Conservation (phyloP, 2,329 filamentous ascomycete genomes). For the Penicillium sp. region DNA sequence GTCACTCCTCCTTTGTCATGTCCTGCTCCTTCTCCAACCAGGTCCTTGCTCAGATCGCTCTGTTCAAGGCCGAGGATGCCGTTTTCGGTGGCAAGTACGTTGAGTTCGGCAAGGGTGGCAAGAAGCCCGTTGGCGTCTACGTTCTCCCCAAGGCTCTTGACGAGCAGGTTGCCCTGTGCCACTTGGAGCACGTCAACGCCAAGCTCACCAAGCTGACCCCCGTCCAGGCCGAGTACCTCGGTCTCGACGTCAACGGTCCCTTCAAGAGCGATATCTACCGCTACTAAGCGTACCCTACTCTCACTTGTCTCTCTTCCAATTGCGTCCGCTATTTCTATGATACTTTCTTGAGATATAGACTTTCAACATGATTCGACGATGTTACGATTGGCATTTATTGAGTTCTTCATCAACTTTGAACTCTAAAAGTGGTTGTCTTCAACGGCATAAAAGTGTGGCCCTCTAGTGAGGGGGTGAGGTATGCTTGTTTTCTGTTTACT, state of each 20-base stretch:
- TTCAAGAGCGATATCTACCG: constrained; percentile 83
- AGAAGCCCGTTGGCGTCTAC: constrained; percentile 89
- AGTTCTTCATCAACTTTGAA: constrained; percentile 39
- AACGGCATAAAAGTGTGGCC: constrained; percentile 52
- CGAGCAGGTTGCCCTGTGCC: constrained; percentile 94
- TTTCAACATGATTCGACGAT: constrained; percentile 57
- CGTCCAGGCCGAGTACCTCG: constrained; percentile 92
- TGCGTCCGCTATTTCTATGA: constrained; percentile 28
- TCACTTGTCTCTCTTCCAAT: constrained; percentile 25
- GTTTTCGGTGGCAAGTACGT: constrained; percentile 89
- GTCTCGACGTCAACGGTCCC: constrained; percentile 77
- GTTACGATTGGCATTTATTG: constrained; percentile 52
- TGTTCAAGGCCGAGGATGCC: constrained; percentile 87
- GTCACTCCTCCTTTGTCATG: constrained; percentile 99
- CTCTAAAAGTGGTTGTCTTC: constrained; percentile 54
- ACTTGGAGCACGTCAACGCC: constrained; percentile 88
- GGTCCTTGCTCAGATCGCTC: constrained; percentile 97
- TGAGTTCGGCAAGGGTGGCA: constrained; percentile 88
- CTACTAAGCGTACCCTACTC: constrained; percentile 52
- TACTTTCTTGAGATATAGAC: constrained; percentile 35
- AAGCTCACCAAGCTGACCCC: constrained; percentile 81
- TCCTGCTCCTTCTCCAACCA: constrained; percentile 99
- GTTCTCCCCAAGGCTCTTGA: constrained; percentile 98
- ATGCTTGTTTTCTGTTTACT: constrained; percentile 26
- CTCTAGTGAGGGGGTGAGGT: constrained; percentile 30